These are phyloP conservation scores for Phylloporus arenicola DNA, from an alignment of 768 basidiomycete species.

Conservation along the genomic window DNA sequence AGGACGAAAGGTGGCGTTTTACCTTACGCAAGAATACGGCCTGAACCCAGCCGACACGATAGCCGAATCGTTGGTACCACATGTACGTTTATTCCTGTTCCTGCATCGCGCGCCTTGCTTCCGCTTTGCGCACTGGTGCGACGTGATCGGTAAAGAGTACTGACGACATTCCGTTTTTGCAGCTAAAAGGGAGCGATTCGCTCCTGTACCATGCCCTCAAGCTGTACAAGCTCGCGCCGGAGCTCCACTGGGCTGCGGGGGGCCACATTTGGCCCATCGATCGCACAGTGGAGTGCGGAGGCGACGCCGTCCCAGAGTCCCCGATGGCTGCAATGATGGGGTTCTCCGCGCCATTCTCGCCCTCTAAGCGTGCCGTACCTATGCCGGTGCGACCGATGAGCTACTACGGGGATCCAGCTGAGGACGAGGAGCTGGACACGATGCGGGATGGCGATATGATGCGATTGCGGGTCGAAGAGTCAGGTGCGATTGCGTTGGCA, in stretches of 20 bases:
- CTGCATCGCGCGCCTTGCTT: conserved; percentile 5
- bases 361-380: conserved; percentile 24
- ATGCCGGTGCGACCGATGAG: conserved; percentile 39
- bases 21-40: conserved; percentile 62
- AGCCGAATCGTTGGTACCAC: conserved; percentile 66
- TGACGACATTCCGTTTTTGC: conserved; percentile 9
- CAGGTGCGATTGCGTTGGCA: conserved; percentile 58
- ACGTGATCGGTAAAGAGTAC: conserved; percentile 9
- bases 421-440: conserved; percentile 32
- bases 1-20: conserved; percentile 68
- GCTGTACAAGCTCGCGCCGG: conserved; percentile 66
- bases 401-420: conserved; percentile 37
- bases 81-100: conserved; percentile 41
- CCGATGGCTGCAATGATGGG: conserved; percentile 21
- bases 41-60: conserved; percentile 64
- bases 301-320: conserved; percentile 34
- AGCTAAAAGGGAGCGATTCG: conserved; percentile 77
- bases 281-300: conserved; percentile 57
- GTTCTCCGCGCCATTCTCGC: conserved; percentile 23
- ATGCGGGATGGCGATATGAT: conserved; percentile 35
- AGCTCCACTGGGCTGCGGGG: conserved; percentile 77
- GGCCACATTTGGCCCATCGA: conserved; percentile 79
- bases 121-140: conserved; percentile 6
- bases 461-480: conserved; percentile 54
- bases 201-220: conserved; percentile 73